A percentile compares a stretch with the other conserved stretches of the same genome.
These are phyloP conservation scores for Thymus quinquecostatus DNA, from an alignment of 257 asterid genomes.

Conservation along the genomic window DNA sequence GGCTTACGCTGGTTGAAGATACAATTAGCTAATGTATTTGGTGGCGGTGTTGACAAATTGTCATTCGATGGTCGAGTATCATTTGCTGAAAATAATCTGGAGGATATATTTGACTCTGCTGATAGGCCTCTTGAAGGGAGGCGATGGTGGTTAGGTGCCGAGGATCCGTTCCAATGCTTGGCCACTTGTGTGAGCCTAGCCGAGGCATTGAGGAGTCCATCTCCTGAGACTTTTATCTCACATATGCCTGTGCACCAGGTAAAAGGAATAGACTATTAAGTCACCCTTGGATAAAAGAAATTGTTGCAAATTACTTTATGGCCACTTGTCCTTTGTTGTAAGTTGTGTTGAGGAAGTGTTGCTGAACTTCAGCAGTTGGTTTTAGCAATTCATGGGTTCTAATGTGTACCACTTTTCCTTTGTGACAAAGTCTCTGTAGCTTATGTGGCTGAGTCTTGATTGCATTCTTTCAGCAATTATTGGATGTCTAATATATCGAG, in stretches of 20 bases:
- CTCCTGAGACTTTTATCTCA: constrained; percentile 74
- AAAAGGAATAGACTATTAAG: constrained; percentile 23
- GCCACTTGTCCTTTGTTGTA: background rate
- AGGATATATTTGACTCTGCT: constrained; percentile 92
- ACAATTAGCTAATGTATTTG: constrained; percentile 85
- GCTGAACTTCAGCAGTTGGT: background rate
- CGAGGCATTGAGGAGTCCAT: constrained; percentile 87
- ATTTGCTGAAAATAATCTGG: constrained; percentile 80
- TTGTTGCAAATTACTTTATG: background rate
- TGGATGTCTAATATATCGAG: background rate
- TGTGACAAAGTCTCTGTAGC: background rate
- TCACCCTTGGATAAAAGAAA: background rate
- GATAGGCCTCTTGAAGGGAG: constrained; percentile 96
- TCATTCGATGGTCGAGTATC: constrained; percentile 78
- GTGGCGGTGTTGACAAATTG: constrained; percentile 91
- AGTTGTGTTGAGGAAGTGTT: background rate
- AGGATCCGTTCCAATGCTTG: constrained; percentile 96
- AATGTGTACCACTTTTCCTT: background rate
- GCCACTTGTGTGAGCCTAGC: constrained; percentile 83
- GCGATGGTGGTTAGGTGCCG: constrained; percentile 95
- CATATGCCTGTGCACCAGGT: constrained; percentile 95
- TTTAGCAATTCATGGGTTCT: constrained; percentile 16
- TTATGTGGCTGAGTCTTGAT: background rate
- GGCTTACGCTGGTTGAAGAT: constrained; percentile 89
- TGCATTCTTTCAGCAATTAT: constrained; percentile 18